Conservation (phyloP, 106 monocot genomes). For the Dioscorea zingiberensis region DNA sequence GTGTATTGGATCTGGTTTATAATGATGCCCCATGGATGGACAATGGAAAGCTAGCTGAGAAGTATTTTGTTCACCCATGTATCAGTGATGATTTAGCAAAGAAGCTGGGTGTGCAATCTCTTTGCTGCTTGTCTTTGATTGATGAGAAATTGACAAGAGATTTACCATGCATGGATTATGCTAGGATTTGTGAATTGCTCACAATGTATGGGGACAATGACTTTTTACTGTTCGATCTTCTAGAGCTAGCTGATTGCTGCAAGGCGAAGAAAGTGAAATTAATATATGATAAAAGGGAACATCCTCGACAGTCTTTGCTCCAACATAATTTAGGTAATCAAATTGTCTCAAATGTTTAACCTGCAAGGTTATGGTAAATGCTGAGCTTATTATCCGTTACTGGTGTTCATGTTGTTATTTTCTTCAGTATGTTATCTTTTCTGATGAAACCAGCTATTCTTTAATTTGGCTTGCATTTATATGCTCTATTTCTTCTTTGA, state of each 20-base stretch:
- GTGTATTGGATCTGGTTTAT: conserved; percentile 59
- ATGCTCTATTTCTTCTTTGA: not conserved
- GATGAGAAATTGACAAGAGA: conserved; percentile 66
- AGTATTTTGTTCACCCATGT: conserved; percentile 63
- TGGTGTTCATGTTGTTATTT: too few species aligned
- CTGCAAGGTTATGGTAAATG: too few species aligned
- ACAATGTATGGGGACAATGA: conserved; percentile 73
- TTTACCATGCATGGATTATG: conserved; percentile 85
- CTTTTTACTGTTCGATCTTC: conserved; percentile 75
- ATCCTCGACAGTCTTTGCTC: conserved; percentile 81
- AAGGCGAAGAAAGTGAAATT: conserved; percentile 75
- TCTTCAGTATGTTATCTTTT: too few species aligned
- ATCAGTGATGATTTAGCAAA: conserved; percentile 79
- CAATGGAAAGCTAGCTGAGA: conserved; percentile 29
- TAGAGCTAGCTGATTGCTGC: conserved; percentile 87
- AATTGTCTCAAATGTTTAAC: not conserved
- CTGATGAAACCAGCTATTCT: not conserved
- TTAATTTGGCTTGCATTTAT: not conserved
- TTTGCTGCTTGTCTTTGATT: conserved; percentile 67
- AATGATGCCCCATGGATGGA: conserved; percentile 99
- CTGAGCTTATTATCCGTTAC: too few species aligned
- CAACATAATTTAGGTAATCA: conserved; percentile 89
- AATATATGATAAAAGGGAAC: conserved; percentile 92
- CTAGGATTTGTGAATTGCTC: conserved; percentile 68
- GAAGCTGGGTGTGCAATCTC: conserved; percentile 73